Conservation (phyloP, 805 yeast species). For the Candida xiaguanensis region DNA sequence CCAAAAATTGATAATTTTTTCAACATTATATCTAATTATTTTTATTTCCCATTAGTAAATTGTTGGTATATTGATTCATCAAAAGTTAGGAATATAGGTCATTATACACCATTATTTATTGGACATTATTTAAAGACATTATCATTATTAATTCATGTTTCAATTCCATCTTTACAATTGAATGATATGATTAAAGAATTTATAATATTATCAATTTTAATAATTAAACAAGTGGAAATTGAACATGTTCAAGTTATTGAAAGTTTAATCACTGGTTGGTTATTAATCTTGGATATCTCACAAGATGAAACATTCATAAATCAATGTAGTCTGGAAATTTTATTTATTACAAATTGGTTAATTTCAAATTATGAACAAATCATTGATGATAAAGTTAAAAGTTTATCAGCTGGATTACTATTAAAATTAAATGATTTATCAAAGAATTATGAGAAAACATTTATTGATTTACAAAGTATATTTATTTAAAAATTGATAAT, state of each 20-base stretch:
- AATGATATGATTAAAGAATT: slow-evolving; percentile 57
- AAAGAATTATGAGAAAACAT: slow-evolving; percentile 23
- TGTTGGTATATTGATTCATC: slow-evolving; percentile 37
- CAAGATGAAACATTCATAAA: slow-evolving; percentile 25
- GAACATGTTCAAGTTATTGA: slow-evolving; percentile 35
- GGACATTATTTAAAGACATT: slow-evolving; percentile 61
- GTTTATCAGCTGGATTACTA: slow-evolving; percentile 39
- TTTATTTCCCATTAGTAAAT: slow-evolving; percentile 54
- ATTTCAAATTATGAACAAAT: slow-evolving; percentile 29
- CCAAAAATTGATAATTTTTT: slow-evolving; percentile 34
- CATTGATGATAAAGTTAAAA: slow-evolving; percentile 33
- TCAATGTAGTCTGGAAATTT: slow-evolving; percentile 18
- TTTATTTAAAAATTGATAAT: slow-evolving; percentile 4
- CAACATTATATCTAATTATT: slow-evolving; percentile 38
- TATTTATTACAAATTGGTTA: slow-evolving; percentile 24
- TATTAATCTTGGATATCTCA: slow-evolving; percentile 31
- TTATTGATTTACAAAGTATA: slow-evolving; percentile 28
- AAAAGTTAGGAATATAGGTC: slow-evolving; percentile 39
- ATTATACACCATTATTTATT: slow-evolving; percentile 49
- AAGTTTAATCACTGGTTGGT: slow-evolving; percentile 34
- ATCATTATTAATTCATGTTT: slow-evolving; percentile 52
- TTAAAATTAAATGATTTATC: slow-evolving; percentile 22
- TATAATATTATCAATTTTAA: slow-evolving; percentile 30
- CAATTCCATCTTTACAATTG: slow-evolving; percentile 52
- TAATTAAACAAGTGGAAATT: slow-evolving; percentile 14